phyloP scores from a whole-genome alignment of 2,329 filamentous ascomycete species.

The Teratosphaeria nubilosa region DNA sequence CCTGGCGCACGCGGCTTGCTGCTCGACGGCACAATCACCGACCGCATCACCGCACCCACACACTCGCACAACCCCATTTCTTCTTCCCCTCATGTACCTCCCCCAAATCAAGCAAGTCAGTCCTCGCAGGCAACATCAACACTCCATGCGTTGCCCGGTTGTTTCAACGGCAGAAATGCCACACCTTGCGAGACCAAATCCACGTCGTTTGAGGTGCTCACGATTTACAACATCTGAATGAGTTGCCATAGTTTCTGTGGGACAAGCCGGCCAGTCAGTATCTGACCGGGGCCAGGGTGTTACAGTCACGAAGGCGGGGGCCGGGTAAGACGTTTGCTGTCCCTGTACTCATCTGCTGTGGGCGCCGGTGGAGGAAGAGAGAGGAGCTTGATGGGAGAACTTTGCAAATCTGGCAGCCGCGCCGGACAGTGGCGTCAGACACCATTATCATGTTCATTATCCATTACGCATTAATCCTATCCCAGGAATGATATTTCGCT shows the following conservation, averaged over 20 bases:
- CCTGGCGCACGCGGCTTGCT: no score
- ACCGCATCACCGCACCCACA: neutral
- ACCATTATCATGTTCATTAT: conserved; percentile 7
- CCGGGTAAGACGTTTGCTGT: neutral
- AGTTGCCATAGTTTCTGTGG: conserved; percentile 1
- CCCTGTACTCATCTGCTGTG: neutral
- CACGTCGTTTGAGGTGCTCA: conserved; percentile 1
- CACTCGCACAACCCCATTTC: neutral
- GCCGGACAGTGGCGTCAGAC: neutral
- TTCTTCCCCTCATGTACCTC: no score
- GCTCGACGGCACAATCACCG: no score
- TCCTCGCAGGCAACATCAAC: neutral
- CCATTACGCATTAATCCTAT: conserved; percentile 12
- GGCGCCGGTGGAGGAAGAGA: neutral
- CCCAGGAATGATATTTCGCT: neutral
- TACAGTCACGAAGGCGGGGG: neutral
- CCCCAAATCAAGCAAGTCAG: neutral
- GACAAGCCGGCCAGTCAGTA: neutral
- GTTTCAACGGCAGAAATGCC: neutral
- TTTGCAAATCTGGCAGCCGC: neutral
- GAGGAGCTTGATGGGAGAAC: neutral
- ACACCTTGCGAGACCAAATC: neutral
- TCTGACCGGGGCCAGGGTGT: neutral
- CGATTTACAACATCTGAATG: neutral
- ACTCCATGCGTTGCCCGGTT: neutral